A percentile compares a stretch with the other conserved stretches of the same genome.
Conservation (phyloP, 2,329 filamentous ascomycete species). For the Plectosphaerella plurivora region DNA sequence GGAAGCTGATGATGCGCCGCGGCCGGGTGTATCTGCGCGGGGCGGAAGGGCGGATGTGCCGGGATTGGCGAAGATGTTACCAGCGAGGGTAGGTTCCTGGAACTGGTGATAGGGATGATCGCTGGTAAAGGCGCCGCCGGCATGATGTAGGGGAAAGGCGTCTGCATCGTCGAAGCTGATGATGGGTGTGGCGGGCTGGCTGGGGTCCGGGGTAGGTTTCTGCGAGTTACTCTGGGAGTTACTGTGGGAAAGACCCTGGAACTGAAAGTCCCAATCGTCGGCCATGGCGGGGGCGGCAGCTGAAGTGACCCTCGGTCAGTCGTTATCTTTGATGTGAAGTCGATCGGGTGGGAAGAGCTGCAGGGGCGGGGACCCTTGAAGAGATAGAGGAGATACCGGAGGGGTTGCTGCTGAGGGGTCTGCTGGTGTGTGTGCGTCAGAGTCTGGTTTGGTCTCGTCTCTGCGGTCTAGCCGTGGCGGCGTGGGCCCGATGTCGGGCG, state of each 20-base stretch:
- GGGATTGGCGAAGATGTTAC: too few species aligned
- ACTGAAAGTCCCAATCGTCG: not conserved
- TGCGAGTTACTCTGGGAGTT: not conserved
- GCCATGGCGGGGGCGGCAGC: not conserved
- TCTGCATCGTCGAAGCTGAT: not conserved
- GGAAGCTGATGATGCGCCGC: too few species aligned
- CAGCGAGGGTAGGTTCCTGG: too few species aligned
- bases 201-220: not conserved
- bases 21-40: too few species aligned
- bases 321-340: not conserved
- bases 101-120: too few species aligned
- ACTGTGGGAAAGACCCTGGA: not conserved
- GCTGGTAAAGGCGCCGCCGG: too few species aligned
- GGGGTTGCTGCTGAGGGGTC: not conserved
- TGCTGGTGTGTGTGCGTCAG: not conserved
- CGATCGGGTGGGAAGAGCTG: not conserved
- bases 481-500: not conserved
- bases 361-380: not conserved
- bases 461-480: not conserved
- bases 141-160: not conserved
- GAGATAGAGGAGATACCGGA: too few species aligned
- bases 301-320: not conserved
- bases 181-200: not conserved
- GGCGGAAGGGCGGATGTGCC: too few species aligned
- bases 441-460: too few species aligned